These are phyloP conservation scores for Saccharomycopsis olivae DNA, from an alignment of 805 yeast species.

Conservation along the genomic window DNA sequence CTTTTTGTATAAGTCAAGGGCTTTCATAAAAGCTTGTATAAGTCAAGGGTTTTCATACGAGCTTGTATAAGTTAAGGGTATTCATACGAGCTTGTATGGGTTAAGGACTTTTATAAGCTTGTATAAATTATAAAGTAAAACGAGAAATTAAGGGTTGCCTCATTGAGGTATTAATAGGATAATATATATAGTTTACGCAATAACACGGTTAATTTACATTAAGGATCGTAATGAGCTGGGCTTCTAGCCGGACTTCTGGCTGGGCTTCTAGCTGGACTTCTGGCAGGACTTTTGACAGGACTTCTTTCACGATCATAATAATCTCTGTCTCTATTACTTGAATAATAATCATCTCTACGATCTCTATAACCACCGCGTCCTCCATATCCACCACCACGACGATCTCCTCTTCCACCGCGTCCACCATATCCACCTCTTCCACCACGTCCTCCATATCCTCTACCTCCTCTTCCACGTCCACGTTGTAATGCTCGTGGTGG, in stretches of 20 bases:
- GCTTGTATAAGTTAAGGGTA: too few relatives aligned
- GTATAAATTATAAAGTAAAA: too few relatives aligned
- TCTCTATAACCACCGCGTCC: conserved; percentile 6
- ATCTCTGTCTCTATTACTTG: conserved; percentile 5
- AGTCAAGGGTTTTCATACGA: too few relatives aligned
- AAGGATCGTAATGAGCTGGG: too few relatives aligned
- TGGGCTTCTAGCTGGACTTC: background rate
- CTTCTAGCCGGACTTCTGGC: background rate
- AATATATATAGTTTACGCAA: too few relatives aligned
- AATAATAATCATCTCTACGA: conserved; percentile 2
- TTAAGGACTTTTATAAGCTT: too few relatives aligned
- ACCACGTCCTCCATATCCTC: conserved; percentile 3
- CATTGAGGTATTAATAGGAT: too few relatives aligned
- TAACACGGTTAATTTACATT: too few relatives aligned
- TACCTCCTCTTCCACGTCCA: conserved; percentile 7
- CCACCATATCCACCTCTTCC: conserved; percentile 8
- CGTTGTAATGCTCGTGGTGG: conserved; percentile 14
- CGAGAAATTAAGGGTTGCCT: too few relatives aligned
- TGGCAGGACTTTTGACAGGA: background rate
- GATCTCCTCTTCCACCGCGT: conserved; percentile 13
- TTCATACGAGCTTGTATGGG: too few relatives aligned
- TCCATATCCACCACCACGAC: conserved; percentile 3
- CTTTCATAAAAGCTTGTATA: too few relatives aligned
- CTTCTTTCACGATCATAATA: conserved; percentile 1
- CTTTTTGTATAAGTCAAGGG: too few relatives aligned